phyloP scores from a whole-genome alignment of 2,329 filamentous ascomycete species.

The Penicillium fuscoglaucum region DNA sequence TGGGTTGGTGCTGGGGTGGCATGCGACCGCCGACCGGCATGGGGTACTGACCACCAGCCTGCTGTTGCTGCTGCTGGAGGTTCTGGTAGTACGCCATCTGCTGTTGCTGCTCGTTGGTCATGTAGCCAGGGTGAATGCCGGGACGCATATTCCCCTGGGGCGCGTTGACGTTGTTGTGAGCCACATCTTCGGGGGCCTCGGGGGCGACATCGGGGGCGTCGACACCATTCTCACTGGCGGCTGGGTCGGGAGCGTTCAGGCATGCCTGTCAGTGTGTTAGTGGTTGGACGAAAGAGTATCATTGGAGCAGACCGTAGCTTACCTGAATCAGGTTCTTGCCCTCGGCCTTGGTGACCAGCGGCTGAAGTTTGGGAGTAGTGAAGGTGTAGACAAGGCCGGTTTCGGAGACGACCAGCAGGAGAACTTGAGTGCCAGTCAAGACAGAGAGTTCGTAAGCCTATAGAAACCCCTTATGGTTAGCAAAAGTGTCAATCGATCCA shows the following conservation, averaged over 20 bases:
- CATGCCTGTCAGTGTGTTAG: conserved; percentile 69
- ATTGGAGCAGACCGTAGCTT: conserved; percentile 37
- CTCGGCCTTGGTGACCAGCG: conserved; percentile 95
- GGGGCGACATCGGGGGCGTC: conserved; percentile 70
- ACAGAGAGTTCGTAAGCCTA: conserved; percentile 97
- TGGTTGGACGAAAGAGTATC: not conserved
- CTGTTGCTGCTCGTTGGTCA: conserved; percentile 66
- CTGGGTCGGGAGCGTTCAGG: conserved; percentile 90
- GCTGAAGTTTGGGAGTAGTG: conserved; percentile 96
- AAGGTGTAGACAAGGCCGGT: conserved; percentile 98
- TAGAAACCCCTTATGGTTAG: not conserved
- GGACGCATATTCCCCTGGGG: conserved; percentile 66
- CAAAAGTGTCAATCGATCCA: not conserved
- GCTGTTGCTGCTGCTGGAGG: conserved; percentile 70
- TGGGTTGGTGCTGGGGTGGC: conserved; percentile 79
- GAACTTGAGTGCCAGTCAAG: conserved; percentile 94
- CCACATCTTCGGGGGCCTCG: conserved; percentile 88
- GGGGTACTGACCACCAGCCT: conserved; percentile 67
- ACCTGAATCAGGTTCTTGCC: conserved; percentile 99
- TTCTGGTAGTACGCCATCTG: conserved; percentile 83
- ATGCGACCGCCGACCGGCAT: conserved; percentile 78
- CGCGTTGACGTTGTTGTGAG: conserved; percentile 72
- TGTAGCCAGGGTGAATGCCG: conserved; percentile 69
- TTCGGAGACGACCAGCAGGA: conserved; percentile 94
- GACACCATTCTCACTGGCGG: conserved; percentile 77